Evolutionary conservation across 257 asterid genomes (phyloP).

Genomic region (Verbascum thapsus): DNA sequence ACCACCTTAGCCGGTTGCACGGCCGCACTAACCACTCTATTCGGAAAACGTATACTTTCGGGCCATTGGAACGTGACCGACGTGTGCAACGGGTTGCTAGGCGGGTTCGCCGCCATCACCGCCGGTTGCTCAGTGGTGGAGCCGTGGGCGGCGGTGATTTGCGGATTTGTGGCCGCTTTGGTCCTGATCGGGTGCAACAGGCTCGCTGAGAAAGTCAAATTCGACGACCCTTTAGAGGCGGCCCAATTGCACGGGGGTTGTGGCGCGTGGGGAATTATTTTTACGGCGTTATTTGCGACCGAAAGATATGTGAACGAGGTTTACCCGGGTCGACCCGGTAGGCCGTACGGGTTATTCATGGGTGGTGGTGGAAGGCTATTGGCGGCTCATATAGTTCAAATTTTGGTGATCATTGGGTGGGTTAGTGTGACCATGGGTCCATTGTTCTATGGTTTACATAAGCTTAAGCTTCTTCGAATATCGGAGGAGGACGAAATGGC

Average conservation of each 20-base stretch:
- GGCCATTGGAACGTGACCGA: slow-evolving; percentile 96
- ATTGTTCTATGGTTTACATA: slow-evolving; percentile 51
- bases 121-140: slow-evolving; percentile 92
- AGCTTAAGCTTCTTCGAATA: slow-evolving; percentile 66
- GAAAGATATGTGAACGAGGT: slow-evolving; percentile 69
- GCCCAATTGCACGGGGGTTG: slow-evolving; percentile 95
- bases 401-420: slow-evolving; percentile 79
- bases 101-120: slow-evolving; percentile 93
- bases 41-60: slow-evolving; percentile 65
- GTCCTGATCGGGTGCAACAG: slow-evolving; percentile 78
- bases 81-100: slow-evolving; percentile 83
- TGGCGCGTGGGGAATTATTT: slow-evolving; percentile 84
- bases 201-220: slow-evolving; percentile 60
- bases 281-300: slow-evolving; percentile 72
- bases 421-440: slow-evolving; percentile 91
- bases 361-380: slow-evolving; percentile 80
- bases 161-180: slow-evolving; percentile 85
- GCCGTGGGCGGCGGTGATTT: slow-evolving; percentile 91
- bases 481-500: slow-evolving; percentile 82
- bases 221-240: slow-evolving; percentile 90
- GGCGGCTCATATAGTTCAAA: slow-evolving; percentile 76
- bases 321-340: slow-evolving; percentile 52
- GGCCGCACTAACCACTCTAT: slow-evolving; percentile 81
- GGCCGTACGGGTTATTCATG: slow-evolving; percentile 87
- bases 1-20: slow-evolving; percentile 91